Conservation (phyloP, 2,329 filamentous ascomycete genomes). For the Fusarium tjaetaba region DNA sequence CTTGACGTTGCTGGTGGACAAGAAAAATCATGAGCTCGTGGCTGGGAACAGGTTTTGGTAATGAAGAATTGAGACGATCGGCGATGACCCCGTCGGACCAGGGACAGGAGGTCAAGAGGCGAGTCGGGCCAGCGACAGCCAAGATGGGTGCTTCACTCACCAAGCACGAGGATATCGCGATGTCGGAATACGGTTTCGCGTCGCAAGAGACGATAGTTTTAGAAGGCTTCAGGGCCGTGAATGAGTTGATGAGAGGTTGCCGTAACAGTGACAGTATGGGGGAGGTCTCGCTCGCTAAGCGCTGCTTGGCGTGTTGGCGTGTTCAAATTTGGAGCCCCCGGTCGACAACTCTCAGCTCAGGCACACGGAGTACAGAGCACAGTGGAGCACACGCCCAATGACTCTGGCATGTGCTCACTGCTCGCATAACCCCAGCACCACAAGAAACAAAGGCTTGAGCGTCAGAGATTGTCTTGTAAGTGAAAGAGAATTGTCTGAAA, state of each 20-base stretch:
- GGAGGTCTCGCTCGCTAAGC: constrained; percentile 48
- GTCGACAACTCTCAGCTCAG: constrained; percentile 30
- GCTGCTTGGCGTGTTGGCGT: constrained; percentile 48
- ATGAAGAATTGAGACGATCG: constrained; percentile 29
- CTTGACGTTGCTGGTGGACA: constrained; percentile 26
- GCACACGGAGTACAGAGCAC: constrained; percentile 40
- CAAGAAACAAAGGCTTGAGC: constrained; percentile 20
- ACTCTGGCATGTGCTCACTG: constrained; percentile 45
- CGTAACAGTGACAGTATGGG: constrained; percentile 42
- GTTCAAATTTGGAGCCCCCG: constrained; percentile 44
- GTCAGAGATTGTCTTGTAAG: constrained; percentile 14
- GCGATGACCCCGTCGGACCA: constrained; percentile 20
- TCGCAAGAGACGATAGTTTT: constrained; percentile 39
- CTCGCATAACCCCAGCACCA: constrained; percentile 35
- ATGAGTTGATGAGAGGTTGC: constrained; percentile 46
- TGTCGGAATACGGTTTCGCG: constrained; percentile 38
- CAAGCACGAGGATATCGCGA: constrained; percentile 40
- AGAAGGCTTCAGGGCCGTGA: constrained; percentile 31
- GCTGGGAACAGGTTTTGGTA: constrained; percentile 35
- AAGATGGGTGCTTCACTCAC: constrained; percentile 37
- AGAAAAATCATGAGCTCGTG: constrained; percentile 39
- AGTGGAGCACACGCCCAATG: constrained; percentile 47
- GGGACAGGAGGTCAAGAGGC: constrained; percentile 20
- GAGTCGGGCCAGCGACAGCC: constrained; percentile 30
- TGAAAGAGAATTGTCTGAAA: constrained; percentile 20